Percentiles rank a stretch among this genome's conserved stretches.
These are phyloP conservation scores for Hericium erinaceus DNA, from an alignment of 768 basidiomycete genomes.

Conservation along the genomic window DNA sequence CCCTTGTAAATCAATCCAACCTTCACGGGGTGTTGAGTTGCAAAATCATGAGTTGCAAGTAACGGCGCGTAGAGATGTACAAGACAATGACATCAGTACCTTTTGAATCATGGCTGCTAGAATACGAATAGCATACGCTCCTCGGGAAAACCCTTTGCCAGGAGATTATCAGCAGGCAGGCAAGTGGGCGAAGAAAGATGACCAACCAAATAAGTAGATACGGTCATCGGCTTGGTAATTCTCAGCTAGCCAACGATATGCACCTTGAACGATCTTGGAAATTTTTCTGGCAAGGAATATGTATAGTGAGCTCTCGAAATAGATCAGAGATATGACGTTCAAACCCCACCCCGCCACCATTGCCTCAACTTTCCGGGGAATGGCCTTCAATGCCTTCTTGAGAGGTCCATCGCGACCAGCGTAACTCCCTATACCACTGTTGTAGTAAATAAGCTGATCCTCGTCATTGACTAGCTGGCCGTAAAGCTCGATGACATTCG, in stretches of 20 bases:
- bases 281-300: slow-evolving; percentile 28
- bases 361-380: background rate
- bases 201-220: slow-evolving; percentile 33
- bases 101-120: slow-evolving; percentile 35
- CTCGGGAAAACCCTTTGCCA: slow-evolving; percentile 33
- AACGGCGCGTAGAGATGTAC: too few relatives aligned
- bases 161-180: background rate
- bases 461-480: slow-evolving; percentile 24
- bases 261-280: slow-evolving; percentile 24
- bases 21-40: slow-evolving; percentile 12
- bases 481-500: slow-evolving; percentile 32
- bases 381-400: too few relatives aligned
- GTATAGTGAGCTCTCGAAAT: background rate
- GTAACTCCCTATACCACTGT: slow-evolving; percentile 30
- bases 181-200: too few relatives aligned
- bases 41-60: too few relatives aligned
- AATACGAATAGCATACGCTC: slow-evolving; percentile 34
- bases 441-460: slow-evolving; percentile 29
- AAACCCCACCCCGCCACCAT: slow-evolving; percentile 29
- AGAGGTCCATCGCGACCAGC: slow-evolving; percentile 19
- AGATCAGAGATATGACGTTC: slow-evolving; percentile 11
- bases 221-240: slow-evolving; percentile 27
- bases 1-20: slow-evolving; percentile 33
- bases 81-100: slow-evolving; percentile 13
- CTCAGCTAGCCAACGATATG: slow-evolving; percentile 33